phyloP scores from a whole-genome alignment of 495 filamentous ascomycete species.

The Ramalina peruviana region DNA sequence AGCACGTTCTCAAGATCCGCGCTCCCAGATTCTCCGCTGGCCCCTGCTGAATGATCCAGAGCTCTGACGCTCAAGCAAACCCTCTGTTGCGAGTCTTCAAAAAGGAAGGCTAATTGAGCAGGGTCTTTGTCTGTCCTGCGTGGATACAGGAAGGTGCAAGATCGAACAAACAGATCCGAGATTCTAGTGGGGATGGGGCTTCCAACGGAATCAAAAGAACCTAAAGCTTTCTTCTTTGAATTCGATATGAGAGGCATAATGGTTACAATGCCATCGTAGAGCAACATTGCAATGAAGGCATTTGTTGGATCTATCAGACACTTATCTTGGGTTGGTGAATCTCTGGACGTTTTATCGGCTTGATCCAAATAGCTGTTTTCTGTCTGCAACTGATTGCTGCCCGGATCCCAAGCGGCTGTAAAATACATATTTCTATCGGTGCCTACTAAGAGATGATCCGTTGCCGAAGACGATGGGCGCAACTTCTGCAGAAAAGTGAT shows the following conservation, averaged over 20 bases:
- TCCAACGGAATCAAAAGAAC: conserved; percentile 43
- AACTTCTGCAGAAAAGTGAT: conserved; percentile 77
- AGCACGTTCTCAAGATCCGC: conserved; percentile 39
- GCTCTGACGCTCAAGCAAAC: conserved; percentile 46
- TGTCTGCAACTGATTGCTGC: conserved; percentile 48
- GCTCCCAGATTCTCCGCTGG: conserved; percentile 29
- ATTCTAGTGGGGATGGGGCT: conserved; percentile 61
- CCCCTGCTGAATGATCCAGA: conserved; percentile 35
- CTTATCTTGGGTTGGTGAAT: conserved; percentile 59
- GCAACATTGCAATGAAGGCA: conserved; percentile 66
- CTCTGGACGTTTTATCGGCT: conserved; percentile 64
- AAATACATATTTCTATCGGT: conserved; percentile 85
- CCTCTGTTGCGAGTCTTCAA: conserved; percentile 55
- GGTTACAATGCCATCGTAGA: conserved; percentile 80
- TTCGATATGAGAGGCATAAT: conserved; percentile 56
- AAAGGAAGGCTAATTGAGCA: conserved; percentile 72
- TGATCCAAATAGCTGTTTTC: conserved; percentile 56
- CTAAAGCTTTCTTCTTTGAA: conserved; percentile 35
- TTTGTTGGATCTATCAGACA: conserved; percentile 75
- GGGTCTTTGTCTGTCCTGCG: conserved; percentile 35
- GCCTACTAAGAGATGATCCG: conserved; percentile 84
- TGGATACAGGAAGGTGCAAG: conserved; percentile 67
- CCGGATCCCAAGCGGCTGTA: conserved; percentile 67
- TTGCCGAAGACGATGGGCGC: conserved; percentile 53
- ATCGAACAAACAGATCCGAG: conserved; percentile 74